Conservation (phyloP, 345 rosid genomes). For the Rhizophora apiculata region DNA sequence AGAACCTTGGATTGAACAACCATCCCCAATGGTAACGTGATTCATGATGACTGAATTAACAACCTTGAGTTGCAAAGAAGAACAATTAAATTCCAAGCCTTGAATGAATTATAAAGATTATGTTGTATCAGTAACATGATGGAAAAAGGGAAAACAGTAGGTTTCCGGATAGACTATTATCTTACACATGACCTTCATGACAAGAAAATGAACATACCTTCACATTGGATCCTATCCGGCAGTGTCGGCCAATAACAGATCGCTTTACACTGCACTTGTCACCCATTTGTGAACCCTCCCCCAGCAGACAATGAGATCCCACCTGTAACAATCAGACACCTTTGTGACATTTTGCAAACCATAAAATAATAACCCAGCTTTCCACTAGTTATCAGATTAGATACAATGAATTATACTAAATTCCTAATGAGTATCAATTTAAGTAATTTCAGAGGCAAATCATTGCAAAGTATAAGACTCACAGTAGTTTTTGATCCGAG, state of each 20-base stretch:
- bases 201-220: conserved; percentile 50
- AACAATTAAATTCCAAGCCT: not conserved
- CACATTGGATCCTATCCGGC: conserved; percentile 94
- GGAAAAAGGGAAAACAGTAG: not conserved
- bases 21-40: conserved; percentile 84
- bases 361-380: conserved; percentile 3
- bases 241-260: conserved; percentile 92
- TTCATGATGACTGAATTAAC: conserved; percentile 89
- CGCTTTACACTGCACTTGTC: conserved; percentile 96
- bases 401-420: no score
- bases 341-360: not conserved
- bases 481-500: conserved; percentile 91
- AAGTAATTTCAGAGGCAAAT: not conserved
- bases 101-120: no score
- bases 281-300: conserved; percentile 94
- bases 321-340: conserved; percentile 45
- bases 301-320: conserved; percentile 89
- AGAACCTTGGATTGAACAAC: conserved; percentile 90
- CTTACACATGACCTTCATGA: not conserved
- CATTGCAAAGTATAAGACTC: conserved; percentile 22
- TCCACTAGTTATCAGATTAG: not conserved
- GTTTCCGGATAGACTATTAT: not conserved
- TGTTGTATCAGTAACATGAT: not conserved
- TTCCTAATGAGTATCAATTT: not conserved
- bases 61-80: conserved; percentile 45